Conservation (phyloP, 192 early-diverging fungal genomes). For the Coemansia sp. region DNA sequence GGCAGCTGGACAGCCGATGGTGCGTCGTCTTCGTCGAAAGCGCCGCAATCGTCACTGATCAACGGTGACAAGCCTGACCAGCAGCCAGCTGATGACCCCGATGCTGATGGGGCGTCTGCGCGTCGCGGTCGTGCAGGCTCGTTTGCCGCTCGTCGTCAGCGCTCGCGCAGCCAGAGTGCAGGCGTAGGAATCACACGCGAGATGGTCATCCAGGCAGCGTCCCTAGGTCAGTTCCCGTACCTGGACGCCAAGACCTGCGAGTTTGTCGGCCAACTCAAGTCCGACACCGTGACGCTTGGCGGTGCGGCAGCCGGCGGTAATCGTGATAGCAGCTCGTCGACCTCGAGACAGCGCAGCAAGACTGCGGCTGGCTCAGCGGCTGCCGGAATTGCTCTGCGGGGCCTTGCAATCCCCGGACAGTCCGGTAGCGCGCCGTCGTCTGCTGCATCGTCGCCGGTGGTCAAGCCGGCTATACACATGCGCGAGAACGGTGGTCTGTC, state of each 20-base stretch:
- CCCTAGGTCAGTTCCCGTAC: slow-evolving; percentile 49
- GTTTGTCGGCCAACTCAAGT: slow-evolving; percentile 53
- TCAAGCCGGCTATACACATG: slow-evolving; percentile 9
- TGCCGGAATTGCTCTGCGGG: neutral
- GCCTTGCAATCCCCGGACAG: neutral
- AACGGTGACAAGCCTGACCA: neutral
- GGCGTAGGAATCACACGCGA: slow-evolving; percentile 49
- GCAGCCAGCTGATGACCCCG: neutral
- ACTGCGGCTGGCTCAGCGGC: slow-evolving; percentile 9
- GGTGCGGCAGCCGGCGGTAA: slow-evolving; percentile 25
- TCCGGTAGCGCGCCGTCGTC: slow-evolving; percentile 13
- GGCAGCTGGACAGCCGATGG: slow-evolving; percentile 11
- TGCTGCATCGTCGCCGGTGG: slow-evolving; percentile 21
- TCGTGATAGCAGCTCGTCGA: neutral
- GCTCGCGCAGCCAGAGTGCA: slow-evolving; percentile 50
- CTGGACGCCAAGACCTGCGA: slow-evolving; percentile 50
- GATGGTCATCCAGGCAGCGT: slow-evolving; percentile 52
- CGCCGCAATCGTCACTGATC: no score
- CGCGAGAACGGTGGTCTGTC: slow-evolving; percentile 6
- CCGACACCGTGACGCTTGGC: slow-evolving; percentile 36
- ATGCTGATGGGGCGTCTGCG: neutral
- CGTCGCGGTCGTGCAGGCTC: slow-evolving; percentile 16
- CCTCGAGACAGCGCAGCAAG: slow-evolving; percentile 24
- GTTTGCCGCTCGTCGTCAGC: slow-evolving; percentile 35
- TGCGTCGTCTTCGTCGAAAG: neutral